phyloP scores from a whole-genome alignment of 2,329 filamentous ascomycete species.

The Fusarium globosum region DNA sequence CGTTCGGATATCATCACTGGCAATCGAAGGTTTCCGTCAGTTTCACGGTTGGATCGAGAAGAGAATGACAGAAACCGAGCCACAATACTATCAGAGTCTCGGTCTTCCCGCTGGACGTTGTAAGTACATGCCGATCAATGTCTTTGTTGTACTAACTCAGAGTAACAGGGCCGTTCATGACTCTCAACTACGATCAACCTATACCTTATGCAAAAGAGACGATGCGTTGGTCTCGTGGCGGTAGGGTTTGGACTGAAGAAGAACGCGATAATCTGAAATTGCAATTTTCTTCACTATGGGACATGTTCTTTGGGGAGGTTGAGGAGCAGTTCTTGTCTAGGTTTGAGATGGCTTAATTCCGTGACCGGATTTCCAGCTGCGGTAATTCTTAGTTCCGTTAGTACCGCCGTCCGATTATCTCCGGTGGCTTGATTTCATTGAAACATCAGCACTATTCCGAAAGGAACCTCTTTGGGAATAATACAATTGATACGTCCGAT shows the following conservation, averaged over 20 bases:
- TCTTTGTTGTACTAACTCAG: rapidly evolving
- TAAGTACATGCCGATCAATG: not conserved
- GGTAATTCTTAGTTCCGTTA: not conserved
- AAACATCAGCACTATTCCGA: not conserved
- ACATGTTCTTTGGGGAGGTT: not conserved
- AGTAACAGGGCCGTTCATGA: not conserved
- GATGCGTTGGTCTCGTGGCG: not conserved
- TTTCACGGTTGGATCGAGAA: not conserved
- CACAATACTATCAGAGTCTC: not conserved
- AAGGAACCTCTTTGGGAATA: not conserved
- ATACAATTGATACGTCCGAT: not conserved
- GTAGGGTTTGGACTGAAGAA: not conserved
- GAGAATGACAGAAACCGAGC: not conserved
- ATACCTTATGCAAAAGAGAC: not conserved
- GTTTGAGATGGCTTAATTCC: not conserved
- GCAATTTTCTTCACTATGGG: not conserved
- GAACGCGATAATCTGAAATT: not conserved
- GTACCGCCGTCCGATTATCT: not conserved
- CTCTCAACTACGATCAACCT: not conserved
- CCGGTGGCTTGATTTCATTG: not conserved
- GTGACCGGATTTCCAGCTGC: not conserved
- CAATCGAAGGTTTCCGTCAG: not conserved
- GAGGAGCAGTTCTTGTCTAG: not conserved
- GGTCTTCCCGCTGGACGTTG: not conserved
- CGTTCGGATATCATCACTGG: not conserved